These are phyloP conservation scores for Epichloe typhina DNA, from an alignment of 2,329 filamentous ascomycete genomes.

Conservation along the genomic window DNA sequence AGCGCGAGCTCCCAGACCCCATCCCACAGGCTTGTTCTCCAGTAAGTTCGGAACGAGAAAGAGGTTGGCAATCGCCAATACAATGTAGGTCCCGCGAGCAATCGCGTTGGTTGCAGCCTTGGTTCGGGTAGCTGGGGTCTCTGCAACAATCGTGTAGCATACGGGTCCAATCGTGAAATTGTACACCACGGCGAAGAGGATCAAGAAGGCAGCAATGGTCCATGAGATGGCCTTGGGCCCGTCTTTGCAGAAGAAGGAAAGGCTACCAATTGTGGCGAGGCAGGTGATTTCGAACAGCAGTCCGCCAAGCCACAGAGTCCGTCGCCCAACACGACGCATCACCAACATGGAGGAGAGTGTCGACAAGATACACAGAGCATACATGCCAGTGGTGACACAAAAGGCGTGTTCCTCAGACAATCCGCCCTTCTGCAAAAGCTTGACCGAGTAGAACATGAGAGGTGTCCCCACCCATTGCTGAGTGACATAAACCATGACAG, in stretches of 20 bases:
- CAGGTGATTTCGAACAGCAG: conserved; percentile 21
- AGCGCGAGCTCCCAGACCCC: conserved; percentile 9
- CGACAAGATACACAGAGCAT: conserved; percentile 27
- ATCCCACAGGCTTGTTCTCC: conserved; percentile 8
- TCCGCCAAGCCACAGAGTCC: conserved; percentile 29
- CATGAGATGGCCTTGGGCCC: conserved; percentile 9
- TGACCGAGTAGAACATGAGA: conserved; percentile 39
- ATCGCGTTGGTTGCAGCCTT: conserved; percentile 12
- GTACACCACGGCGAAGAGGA: conserved; percentile 27
- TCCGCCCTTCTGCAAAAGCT: conserved; percentile 37
- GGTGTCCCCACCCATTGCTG: conserved; percentile 39
- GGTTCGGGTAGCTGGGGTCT: conserved; percentile 17
- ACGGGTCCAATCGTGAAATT: conserved; percentile 28
- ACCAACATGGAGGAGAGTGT: conserved; percentile 30
- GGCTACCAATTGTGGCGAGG: conserved; percentile 11
- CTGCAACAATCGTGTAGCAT: conserved; percentile 29
- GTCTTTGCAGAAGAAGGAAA: neutral
- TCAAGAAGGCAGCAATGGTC: conserved; percentile 22
- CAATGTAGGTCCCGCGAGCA: conserved; percentile 8
- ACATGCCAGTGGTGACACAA: conserved; percentile 30
- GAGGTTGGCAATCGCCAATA: conserved; percentile 10
- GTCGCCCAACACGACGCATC: conserved; percentile 26
- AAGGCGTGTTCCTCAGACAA: conserved; percentile 27
- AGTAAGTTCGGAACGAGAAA: conserved; percentile 11
- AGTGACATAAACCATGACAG: conserved; percentile 37